Evolutionary conservation across 148 eudicot species (phyloP).

Genomic region (Fagopyrum esculentum): DNA sequence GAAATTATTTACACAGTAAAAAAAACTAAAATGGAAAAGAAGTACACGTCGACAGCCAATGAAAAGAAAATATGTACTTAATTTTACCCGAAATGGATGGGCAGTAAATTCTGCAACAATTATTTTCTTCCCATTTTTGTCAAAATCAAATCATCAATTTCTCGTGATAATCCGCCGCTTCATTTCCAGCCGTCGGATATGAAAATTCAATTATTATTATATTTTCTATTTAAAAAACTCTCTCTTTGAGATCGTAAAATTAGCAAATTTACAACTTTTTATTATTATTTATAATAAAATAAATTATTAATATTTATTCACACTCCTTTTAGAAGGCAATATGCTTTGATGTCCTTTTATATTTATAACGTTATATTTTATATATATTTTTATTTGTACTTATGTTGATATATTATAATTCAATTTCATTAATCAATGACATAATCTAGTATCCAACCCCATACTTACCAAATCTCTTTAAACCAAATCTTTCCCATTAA

Average conservation of each 20-base stretch:
- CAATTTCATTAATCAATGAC: background rate
- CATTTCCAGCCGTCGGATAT: constrained; percentile 1
- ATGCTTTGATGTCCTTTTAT: too few species aligned
- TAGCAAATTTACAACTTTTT: too few species aligned
- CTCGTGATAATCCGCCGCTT: background rate
- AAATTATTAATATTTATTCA: too few species aligned
- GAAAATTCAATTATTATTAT: background rate
- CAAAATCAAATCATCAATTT: background rate
- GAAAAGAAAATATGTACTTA: background rate
- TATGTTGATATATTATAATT: too few species aligned
- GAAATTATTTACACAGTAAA: background rate
- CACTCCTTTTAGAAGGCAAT: too few species aligned
- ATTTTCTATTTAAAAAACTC: background rate
- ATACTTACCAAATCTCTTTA: too few species aligned
- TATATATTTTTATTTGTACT: too few species aligned
- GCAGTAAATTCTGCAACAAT: background rate
- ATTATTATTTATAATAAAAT: too few species aligned
- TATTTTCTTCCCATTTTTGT: background rate
- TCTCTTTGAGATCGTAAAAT: too few species aligned
- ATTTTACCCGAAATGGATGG: background rate
- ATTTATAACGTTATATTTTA: too few species aligned
- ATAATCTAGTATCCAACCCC: background rate
- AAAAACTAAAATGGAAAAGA: background rate
- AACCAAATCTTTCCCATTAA: too few species aligned
- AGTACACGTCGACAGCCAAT: background rate